These are phyloP conservation scores for Trichocladium uniseriatum DNA, from an alignment of 495 filamentous ascomycete genomes.

Conservation along the genomic window DNA sequence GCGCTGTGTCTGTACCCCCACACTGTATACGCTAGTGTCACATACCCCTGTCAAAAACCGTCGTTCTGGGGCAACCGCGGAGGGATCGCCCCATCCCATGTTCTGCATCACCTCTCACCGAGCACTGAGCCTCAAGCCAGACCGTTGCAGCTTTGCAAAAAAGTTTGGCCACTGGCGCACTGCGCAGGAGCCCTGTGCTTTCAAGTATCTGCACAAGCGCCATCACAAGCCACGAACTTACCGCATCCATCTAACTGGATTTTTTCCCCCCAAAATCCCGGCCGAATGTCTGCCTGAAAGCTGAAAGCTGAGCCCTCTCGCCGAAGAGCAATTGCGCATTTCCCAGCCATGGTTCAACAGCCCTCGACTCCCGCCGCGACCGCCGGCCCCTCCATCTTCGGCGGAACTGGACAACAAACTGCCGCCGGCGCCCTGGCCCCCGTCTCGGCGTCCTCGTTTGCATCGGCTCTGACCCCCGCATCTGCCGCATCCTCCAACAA, in stretches of 20 bases:
- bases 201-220: too few relatives aligned
- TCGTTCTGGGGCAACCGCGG: background rate
- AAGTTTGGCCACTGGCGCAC: background rate
- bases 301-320: background rate
- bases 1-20: too few relatives aligned
- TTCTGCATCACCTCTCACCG: background rate
- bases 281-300: background rate
- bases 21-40: too few relatives aligned
- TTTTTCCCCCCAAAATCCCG: too few relatives aligned
- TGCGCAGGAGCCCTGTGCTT: background rate
- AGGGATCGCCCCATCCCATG: background rate
- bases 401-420: conserved; percentile 15
- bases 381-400: conserved; percentile 26
- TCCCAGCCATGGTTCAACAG: conserved; percentile 23
- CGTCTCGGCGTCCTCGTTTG: conserved; percentile 14
- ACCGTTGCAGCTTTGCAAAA: background rate
- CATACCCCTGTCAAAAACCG: too few relatives aligned
- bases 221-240: background rate
- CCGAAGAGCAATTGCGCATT: background rate
- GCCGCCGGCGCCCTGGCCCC: conserved; percentile 6
- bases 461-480: conserved; percentile 34
- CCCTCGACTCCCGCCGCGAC: conserved; percentile 21
- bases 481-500: conserved; percentile 54
- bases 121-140: background rate
- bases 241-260: background rate